Evolutionary conservation across 2,329 filamentous ascomycete species (phyloP), one percentile per base, ranked within the genome.

Genomic region (Orbilia oligospora): DNA sequence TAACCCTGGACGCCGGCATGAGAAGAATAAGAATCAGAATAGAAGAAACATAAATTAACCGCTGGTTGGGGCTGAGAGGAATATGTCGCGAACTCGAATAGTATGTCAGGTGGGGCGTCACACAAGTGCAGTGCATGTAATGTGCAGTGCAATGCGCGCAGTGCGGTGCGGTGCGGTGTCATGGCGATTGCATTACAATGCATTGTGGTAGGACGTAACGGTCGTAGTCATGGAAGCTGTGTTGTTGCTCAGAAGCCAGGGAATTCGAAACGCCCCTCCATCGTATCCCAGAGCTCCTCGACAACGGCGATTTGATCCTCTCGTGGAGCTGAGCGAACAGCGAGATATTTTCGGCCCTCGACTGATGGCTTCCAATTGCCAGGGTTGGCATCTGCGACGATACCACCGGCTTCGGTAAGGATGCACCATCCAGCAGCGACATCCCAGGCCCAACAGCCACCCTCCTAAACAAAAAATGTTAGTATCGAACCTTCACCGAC

Each of bases 361-460:
- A 92, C 83, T 67, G 85, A 85, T 1, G 88, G 86, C n/a, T 89
- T 84, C 92, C 92, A 94, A 70, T 88, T 88, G 0, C 91, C 92
- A 0, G 91, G 90, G 83, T 94, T 94, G 3, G 90, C 91, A 83
- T 91, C 88, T 6, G 88, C 91, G 86, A 95, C 89, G 65, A 89
- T 86, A 0, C 92, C 92, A 0, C 92, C 93, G 0, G 92, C 91
- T 86, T 95, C 92, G 33, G 86, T 85, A 27, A 95, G 85, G 77
- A 95, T 91, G 73, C 91, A 90, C 92, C 92, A 94, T 0, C 90
- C 92, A 4, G 93, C 93, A 83, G 91, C 93, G 1, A 95, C 92
- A 83, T 95, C 92, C 92, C 92, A 95, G 0, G 92, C 91, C 89
- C 92, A 95, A 84, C 91, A 93, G 0, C 93, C 92, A 44, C 91